Evolutionary conservation across 176 grass and related monocot genomes (phyloP).

Genomic region (Oryza longistaminata): DNA sequence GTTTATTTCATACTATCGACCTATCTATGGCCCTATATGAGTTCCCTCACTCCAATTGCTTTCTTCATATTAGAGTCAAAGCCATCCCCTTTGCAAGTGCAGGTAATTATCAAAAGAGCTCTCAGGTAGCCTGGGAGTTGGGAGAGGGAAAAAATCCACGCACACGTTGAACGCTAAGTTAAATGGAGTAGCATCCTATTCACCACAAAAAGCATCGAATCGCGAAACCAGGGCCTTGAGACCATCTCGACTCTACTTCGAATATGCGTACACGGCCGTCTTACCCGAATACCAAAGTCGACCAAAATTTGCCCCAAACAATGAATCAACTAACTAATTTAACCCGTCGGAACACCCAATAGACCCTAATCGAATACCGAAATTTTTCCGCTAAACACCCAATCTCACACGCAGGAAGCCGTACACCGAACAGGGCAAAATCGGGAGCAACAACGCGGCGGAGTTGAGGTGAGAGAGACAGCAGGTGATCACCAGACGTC

Average conservation of each 20-base stretch:
- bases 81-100: not conserved
- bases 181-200: not conserved
- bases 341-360: not conserved
- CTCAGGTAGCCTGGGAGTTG: not conserved
- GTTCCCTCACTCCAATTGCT: not conserved
- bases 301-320: constrained; percentile 7
- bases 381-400: not conserved
- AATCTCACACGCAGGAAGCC: constrained; percentile 10
- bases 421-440: not conserved
- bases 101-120: not conserved
- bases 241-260: not conserved
- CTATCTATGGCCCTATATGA: not conserved
- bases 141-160: not conserved
- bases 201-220: not conserved
- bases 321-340: not conserved
- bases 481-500: constrained; percentile 58
- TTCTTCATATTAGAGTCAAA: not conserved
- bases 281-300: not conserved
- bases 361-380: not conserved
- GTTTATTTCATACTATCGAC: not conserved
- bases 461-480: not conserved
- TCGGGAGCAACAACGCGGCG: not conserved
- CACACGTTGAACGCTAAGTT: not conserved
- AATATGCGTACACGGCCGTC: not conserved
- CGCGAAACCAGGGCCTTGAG: not conserved